phyloP scores from a whole-genome alignment of 2,329 filamentous ascomycete genomes.

The Xylaria polymorpha region DNA sequence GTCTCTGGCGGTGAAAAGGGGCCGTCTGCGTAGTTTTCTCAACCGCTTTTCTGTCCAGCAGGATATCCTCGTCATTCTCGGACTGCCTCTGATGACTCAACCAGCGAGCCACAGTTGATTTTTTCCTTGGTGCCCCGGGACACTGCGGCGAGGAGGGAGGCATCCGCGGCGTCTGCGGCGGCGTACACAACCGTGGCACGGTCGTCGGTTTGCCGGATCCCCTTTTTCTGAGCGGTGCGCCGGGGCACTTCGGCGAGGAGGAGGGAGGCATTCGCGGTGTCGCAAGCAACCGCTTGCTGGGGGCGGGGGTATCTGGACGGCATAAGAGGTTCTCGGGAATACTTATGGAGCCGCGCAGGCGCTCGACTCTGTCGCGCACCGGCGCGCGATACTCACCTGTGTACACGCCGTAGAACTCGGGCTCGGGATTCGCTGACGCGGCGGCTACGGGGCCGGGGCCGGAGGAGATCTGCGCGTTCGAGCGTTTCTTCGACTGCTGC shows the following conservation, averaged over 20 bases:
- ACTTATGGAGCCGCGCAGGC: constrained; percentile 19
- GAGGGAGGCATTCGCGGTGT: neutral
- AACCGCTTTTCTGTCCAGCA: constrained; percentile 25
- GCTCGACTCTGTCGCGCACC: constrained; percentile 34
- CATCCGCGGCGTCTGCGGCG: no score
- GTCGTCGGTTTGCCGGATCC: neutral
- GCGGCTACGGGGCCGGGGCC: no score
- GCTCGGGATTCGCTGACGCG: neutral
- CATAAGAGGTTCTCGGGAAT: neutral
- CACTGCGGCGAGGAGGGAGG: no score
- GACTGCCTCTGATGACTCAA: neutral
- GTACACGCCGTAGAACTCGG: constrained; percentile 12
- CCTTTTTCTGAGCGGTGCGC: constrained; percentile 14
- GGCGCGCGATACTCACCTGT: constrained; percentile 42
- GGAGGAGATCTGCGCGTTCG: neutral
- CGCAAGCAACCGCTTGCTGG: neutral
- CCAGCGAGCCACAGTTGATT: neutral
- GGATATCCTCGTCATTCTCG: neutral
- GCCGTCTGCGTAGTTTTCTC: neutral
- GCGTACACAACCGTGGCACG: no score
- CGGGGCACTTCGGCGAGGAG: constrained; percentile 11
- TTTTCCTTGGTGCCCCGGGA: no score
- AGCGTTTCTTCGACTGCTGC: neutral
- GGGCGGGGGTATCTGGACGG: neutral
- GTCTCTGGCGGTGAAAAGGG: neutral